phyloP scores from a whole-genome alignment of 371 early-diverging fungal genomes.

The Chytridiales sp. region DNA sequence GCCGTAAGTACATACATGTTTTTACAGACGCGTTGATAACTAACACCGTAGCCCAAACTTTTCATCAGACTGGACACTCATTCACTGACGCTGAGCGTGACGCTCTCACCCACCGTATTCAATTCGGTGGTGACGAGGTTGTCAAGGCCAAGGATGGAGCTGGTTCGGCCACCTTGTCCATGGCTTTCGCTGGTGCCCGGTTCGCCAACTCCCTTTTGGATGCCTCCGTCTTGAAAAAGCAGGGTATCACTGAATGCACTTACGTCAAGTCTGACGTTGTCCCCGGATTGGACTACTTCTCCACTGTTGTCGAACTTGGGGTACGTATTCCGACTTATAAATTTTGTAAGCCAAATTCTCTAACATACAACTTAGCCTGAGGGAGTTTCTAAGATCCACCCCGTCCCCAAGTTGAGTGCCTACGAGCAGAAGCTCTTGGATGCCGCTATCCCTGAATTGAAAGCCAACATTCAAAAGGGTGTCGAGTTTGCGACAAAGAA shows the following conservation, averaged over 20 bases:
- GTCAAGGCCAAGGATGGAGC: constrained; percentile 99
- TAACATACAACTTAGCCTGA: constrained; percentile 49
- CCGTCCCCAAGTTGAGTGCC: constrained; percentile 78
- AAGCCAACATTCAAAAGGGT: constrained; percentile 82
- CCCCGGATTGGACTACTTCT: constrained; percentile 89
- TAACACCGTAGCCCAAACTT: neutral
- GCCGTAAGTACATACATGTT: constrained; percentile 54
- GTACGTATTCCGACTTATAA: constrained; percentile 28
- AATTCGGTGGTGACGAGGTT: constrained; percentile 99
- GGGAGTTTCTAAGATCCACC: constrained; percentile 91
- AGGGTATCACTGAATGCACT: constrained; percentile 90
- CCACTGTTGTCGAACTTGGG: constrained; percentile 93
- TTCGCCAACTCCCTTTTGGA: constrained; percentile 92
- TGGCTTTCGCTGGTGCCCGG: constrained; percentile 97
- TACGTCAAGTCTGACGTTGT: constrained; percentile 85
- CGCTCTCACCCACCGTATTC: constrained; percentile 94
- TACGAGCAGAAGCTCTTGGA: constrained; percentile 90
- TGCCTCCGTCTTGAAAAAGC: constrained; percentile 81
- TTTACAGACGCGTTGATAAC: neutral
- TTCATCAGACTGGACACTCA: constrained; percentile 59
- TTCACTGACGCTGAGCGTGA: constrained; percentile 91
- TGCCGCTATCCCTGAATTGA: constrained; percentile 88
- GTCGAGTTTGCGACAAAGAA: constrained; percentile 48
- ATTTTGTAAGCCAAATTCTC: neutral
- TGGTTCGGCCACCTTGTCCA: constrained; percentile 97